phyloP scores from a whole-genome alignment of 2,329 filamentous ascomycete species.

The Pseudocercospora macadamiae region DNA sequence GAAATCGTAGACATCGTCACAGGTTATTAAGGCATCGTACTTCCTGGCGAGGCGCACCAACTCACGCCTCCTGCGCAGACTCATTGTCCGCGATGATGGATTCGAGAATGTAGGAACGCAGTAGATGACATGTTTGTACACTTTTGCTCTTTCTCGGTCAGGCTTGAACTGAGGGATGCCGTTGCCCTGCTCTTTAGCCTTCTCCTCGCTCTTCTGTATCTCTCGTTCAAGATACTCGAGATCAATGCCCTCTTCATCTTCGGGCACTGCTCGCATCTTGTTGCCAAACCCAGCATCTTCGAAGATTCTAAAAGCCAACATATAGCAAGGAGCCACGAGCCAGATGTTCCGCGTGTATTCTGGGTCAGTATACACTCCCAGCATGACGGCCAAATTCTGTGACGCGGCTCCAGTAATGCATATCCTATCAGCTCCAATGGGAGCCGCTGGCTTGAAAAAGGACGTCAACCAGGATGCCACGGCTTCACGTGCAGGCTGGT shows the following conservation, averaged over 20 bases:
- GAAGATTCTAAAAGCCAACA: conserved; percentile 83
- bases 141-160: conserved; percentile 65
- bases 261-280: conserved; percentile 69
- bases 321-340: conserved; percentile 81
- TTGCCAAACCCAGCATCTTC: conserved; percentile 75
- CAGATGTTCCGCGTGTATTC: conserved; percentile 74
- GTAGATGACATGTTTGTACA: conserved; percentile 85
- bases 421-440: conserved; percentile 62
- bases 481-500: conserved; percentile 67
- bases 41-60: conserved; percentile 77
- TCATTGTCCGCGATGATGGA: conserved; percentile 83
- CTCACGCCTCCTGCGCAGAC: conserved; percentile 64
- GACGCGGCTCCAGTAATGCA: conserved; percentile 84
- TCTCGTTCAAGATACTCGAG: conserved; percentile 60
- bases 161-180: conserved; percentile 52
- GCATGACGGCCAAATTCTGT: conserved; percentile 76
- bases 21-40: conserved; percentile 79
- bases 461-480: conserved; percentile 70
- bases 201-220: conserved; percentile 55
- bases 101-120: conserved; percentile 87
- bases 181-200: conserved; percentile 27
- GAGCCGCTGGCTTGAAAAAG: conserved; percentile 57
- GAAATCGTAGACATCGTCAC: conserved; percentile 94
- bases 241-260: conserved; percentile 78
- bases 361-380: conserved; percentile 81